A percentile compares a stretch with the other conserved stretches of the same genome.
phyloP scores from a whole-genome alignment of 768 basidiomycete species.

The Lanmaoa rubissima region DNA sequence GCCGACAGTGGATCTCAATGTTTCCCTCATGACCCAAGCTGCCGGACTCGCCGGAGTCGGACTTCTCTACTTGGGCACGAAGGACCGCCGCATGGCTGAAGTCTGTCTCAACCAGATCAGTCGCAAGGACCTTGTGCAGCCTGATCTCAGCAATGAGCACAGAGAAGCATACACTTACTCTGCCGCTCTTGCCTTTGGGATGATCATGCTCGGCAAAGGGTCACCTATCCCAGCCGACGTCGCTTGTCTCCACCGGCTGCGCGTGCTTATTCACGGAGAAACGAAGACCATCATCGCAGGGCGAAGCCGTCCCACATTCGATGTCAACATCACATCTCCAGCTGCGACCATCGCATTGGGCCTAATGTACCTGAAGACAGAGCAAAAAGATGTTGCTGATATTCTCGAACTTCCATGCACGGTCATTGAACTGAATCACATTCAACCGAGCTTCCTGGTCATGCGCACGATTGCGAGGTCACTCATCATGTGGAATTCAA shows the following conservation, averaged over 20 bases:
- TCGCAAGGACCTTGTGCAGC: slow-evolving; percentile 70
- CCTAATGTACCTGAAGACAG: slow-evolving; percentile 88
- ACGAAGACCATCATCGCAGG: slow-evolving; percentile 39
- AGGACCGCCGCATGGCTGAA: slow-evolving; percentile 89
- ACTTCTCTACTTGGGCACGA: slow-evolving; percentile 84
- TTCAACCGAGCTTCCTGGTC: slow-evolving; percentile 86
- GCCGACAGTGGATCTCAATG: slow-evolving; percentile 84
- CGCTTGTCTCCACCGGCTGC: slow-evolving; percentile 63
- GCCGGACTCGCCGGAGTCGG: slow-evolving; percentile 88
- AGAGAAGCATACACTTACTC: slow-evolving; percentile 91
- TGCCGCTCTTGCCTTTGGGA: slow-evolving; percentile 87
- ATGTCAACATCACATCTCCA: slow-evolving; percentile 88
- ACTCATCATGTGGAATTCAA: slow-evolving; percentile 84
- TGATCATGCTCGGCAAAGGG: slow-evolving; percentile 94
- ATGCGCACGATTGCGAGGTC: slow-evolving; percentile 73
- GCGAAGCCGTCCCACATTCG: slow-evolving; percentile 53
- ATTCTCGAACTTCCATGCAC: slow-evolving; percentile 83
- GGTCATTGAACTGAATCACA: slow-evolving; percentile 70
- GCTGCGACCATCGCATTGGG: slow-evolving; percentile 89
- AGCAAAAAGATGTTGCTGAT: slow-evolving; percentile 81
- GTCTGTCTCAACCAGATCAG: slow-evolving; percentile 84
- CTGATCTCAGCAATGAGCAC: slow-evolving; percentile 84
- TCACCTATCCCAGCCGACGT: slow-evolving; percentile 75
- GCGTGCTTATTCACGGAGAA: slow-evolving; percentile 76
- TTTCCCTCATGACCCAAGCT: slow-evolving; percentile 85